Evolutionary conservation across 805 yeast genomes (phyloP), one percentile per base, ranked within the genome.

Genomic region (Monosporozyma yasuniensis): DNA sequence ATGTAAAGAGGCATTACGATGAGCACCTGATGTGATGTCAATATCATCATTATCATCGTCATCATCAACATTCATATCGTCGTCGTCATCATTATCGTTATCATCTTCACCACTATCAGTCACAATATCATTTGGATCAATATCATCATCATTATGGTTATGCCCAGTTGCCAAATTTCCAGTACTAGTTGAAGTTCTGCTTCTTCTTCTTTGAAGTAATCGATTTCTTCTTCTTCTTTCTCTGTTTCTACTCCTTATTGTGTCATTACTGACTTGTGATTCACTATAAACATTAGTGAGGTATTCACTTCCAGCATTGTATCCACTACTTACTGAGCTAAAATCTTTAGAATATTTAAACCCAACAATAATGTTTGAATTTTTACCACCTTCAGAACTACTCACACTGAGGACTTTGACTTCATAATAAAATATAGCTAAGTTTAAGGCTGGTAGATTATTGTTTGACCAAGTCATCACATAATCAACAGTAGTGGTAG

Each of bases 361-460:
- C 11, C 69, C 69, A 7, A 65, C 55, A 28, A 63, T 50, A 12
- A 64, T 58, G 45, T 63, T 58, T 45, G 62, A 53, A 52, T 57
- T 57, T 42, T 53, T 54, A 12, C 64, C 61, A 48, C 59, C 59
- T 47, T 59, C 58, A 2, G 61, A 54, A 48, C 60, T 58, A 14
- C 61, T 57, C 2, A 61, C 64, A 21, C 54, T 54, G 8, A 59
- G 48, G 1, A 65, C 52, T 49, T 58, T 54, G 7, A 64, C 51
- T 48, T 65, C 69, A 47, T 56, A 65, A 48, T 65, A 65, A 44
- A 58, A 65, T 12, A 65, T 52, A 0, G 62, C 64, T 5, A 64
- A 30, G 19, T 54, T 54, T 18, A 52, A 47, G 12, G 53, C 49
- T n/a, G 59, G 56, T 18, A 64, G n/a, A 7, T 53, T 48, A 35